These are phyloP conservation scores for Paratinospora sagittata DNA, from an alignment of 164 flowering plant species.

Conservation along the genomic window DNA sequence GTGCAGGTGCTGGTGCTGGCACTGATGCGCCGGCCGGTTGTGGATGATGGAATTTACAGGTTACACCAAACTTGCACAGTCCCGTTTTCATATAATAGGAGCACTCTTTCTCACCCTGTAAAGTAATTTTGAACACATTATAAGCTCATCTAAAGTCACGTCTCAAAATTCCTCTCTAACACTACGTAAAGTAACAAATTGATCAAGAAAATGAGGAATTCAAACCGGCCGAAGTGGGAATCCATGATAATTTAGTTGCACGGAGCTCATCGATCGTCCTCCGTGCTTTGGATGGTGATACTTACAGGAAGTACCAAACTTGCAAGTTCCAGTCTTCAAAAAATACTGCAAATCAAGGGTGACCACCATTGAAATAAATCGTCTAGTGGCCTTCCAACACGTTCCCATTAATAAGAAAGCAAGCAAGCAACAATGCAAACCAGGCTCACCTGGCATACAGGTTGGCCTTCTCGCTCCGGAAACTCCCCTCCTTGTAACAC, in stretches of 20 bases:
- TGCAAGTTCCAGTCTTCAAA: constrained; percentile 86
- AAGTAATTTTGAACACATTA: background rate
- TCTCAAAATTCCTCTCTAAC: background rate
- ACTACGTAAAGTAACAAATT: background rate
- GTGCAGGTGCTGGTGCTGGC: constrained; percentile 35
- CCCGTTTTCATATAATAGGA: constrained; percentile 84
- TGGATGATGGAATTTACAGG: constrained; percentile 97
- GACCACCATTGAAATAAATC: background rate
- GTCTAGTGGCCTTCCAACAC: background rate
- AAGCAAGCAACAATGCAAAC: constrained; percentile 6
- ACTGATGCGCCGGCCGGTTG: constrained; percentile 42
- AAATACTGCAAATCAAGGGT: constrained; percentile 51
- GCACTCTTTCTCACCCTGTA: constrained; percentile 93
- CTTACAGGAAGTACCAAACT: constrained; percentile 91
- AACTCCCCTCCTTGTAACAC: constrained; percentile 54
- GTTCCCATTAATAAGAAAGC: background rate
- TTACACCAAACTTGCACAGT: constrained; percentile 83
- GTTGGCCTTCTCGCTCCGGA: constrained; percentile 85
- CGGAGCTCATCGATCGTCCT: constrained; percentile 43
- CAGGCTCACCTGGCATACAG: constrained; percentile 67
- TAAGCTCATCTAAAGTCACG: background rate
- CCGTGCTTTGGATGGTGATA: constrained; percentile 87
- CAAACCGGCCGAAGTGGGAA: constrained; percentile 88
- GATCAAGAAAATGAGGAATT: constrained; percentile 10
- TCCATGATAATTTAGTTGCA: constrained; percentile 62